These are phyloP conservation scores for Carex cristatella DNA, from an alignment of 176 grass and related monocot species.

Conservation along the genomic window DNA sequence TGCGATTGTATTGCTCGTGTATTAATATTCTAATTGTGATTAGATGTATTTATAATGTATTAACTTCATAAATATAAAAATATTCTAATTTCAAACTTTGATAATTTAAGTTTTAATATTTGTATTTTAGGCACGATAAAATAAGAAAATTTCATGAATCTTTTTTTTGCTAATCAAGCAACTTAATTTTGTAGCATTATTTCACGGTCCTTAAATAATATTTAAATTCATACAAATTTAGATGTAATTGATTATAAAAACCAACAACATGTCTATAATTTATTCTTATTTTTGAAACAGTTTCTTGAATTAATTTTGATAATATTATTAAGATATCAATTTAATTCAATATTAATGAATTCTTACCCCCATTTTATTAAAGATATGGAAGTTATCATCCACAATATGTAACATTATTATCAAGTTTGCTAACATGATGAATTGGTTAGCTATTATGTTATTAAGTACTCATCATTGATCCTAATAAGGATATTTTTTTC, in stretches of 20 bases:
- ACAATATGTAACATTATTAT: not conserved
- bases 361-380: not conserved
- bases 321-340: not conserved
- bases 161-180: not conserved
- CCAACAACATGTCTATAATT: not conserved
- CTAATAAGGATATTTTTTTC: too few relatives aligned
- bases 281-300: not conserved
- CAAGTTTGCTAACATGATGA: not conserved
- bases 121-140: not conserved
- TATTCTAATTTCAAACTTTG: not conserved
- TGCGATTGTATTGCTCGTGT: not conserved
- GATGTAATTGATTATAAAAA: not conserved
- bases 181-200: not conserved
- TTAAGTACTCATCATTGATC: not conserved
- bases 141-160: not conserved
- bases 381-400: not conserved
- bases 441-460: not conserved
- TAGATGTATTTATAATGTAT: not conserved
- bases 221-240: not conserved
- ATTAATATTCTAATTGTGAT: not conserved
- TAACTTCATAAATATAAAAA: not conserved
- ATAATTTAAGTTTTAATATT: not conserved
- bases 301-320: too few relatives aligned
- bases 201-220: not conserved
- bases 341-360: not conserved